These are phyloP conservation scores for Labyrinthula sp. DNA, from an alignment of 352 stramenopile species.

Conservation along the genomic window DNA sequence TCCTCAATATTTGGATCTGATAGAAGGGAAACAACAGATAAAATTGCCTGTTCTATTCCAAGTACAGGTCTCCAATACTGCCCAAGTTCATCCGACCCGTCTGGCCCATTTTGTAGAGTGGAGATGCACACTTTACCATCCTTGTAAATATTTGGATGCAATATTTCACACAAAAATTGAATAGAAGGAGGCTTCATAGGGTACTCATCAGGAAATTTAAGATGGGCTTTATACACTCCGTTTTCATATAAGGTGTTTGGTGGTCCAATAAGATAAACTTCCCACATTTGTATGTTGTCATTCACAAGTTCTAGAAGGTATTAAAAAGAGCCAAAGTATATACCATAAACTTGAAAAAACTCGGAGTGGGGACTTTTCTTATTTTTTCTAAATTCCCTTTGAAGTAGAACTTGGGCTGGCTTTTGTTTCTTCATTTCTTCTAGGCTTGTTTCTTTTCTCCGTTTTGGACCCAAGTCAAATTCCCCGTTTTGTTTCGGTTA, in stretches of 20 bases:
- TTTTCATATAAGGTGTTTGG: slow-evolving; percentile 7
- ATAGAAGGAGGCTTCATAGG: slow-evolving; percentile 24
- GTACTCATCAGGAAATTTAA: slow-evolving; percentile 16
- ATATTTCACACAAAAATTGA: slow-evolving; percentile 17
- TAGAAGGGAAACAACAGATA: slow-evolving; percentile 18
- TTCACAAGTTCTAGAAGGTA: slow-evolving; percentile 11
- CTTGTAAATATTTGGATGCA: slow-evolving; percentile 19
- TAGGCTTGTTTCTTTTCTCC: no score
- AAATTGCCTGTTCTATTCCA: slow-evolving; percentile 15
- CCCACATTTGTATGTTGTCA: slow-evolving; percentile 5
- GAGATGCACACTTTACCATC: slow-evolving; percentile 28
- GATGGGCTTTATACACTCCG: slow-evolving; percentile 10
- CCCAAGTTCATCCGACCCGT: slow-evolving; percentile 1
- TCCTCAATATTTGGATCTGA: slow-evolving; percentile 20
- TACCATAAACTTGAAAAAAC: slow-evolving; percentile 28
- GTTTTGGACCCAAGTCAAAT: no score
- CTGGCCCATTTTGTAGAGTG: slow-evolving; percentile 3
- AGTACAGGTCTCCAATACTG: slow-evolving; percentile 24
- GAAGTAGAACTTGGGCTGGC: not conserved
- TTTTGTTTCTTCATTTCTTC: not conserved
- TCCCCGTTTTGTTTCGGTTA: no score
- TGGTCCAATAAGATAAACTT: slow-evolving; percentile 23
- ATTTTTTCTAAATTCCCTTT: slow-evolving; percentile 2
- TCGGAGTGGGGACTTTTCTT: slow-evolving; percentile 9
- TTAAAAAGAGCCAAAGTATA: no score